Percentiles rank a stretch among this genome's conserved stretches.
phyloP scores from a whole-genome alignment of 331 rosid species.

The Rosa hybrid region DNA sequence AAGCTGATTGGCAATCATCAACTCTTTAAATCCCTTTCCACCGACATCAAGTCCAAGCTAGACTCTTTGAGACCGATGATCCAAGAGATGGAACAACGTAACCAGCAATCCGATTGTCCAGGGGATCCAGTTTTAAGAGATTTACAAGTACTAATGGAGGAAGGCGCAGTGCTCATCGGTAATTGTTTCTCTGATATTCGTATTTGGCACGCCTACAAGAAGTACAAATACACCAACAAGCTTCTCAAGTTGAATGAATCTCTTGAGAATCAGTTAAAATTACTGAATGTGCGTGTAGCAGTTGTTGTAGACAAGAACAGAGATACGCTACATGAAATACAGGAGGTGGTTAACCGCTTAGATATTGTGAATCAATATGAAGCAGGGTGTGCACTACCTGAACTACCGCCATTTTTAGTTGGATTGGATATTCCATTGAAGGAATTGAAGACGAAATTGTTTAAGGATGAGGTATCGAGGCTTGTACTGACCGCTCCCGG shows the following conservation, averaged over 20 bases:
- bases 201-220: background rate
- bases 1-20: background rate
- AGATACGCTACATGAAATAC: too few species aligned
- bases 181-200: background rate
- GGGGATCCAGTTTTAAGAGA: background rate
- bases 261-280: background rate
- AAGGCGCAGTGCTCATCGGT: background rate
- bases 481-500: conserved; percentile 53
- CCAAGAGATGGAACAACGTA: background rate
- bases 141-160: background rate
- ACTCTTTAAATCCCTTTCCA: background rate
- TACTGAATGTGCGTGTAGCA: background rate
- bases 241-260: background rate
- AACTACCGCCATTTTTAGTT: background rate
- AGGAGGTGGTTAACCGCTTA: too few species aligned
- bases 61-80: background rate
- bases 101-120: background rate
- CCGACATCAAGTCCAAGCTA: background rate
- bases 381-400: background rate
- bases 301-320: background rate
- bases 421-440: conserved; percentile 18
- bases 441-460: background rate
- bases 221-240: background rate
- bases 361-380: background rate
- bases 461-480: conserved; percentile 20